These are phyloP conservation scores for Citrullus mucosospermus DNA, from an alignment of 306 rosid species.

Conservation along the genomic window DNA sequence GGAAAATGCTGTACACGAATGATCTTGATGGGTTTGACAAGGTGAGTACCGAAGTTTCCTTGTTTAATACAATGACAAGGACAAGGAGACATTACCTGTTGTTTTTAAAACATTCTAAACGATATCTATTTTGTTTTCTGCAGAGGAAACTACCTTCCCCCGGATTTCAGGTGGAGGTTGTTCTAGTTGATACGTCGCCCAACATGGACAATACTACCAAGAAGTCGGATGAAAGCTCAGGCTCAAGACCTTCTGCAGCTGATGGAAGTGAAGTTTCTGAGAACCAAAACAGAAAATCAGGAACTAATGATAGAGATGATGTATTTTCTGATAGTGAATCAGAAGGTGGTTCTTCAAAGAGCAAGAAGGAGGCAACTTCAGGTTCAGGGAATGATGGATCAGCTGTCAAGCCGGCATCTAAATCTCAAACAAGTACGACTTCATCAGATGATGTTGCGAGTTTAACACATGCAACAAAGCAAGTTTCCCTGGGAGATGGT, in stretches of 20 bases:
- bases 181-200: conserved; percentile 51
- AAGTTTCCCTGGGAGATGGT: conserved; percentile 49
- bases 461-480: conserved; percentile 43
- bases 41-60: conserved; percentile 22
- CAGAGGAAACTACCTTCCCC: conserved; percentile 96
- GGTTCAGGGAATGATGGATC: conserved; percentile 21
- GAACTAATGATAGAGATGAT: conserved; percentile 53
- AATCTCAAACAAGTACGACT: conserved; percentile 24
- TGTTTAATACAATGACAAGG: neutral
- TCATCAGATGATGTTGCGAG: conserved; percentile 36
- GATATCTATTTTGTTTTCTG: conserved; percentile 11
- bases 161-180: conserved; percentile 86
- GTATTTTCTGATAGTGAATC: conserved; percentile 82
- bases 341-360: conserved; percentile 51
- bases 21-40: conserved; percentile 96
- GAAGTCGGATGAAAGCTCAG: conserved; percentile 58
- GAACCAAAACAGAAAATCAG: conserved; percentile 25
- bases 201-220: conserved; percentile 27
- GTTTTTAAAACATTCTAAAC: neutral
- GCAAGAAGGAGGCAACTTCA: conserved; percentile 37
- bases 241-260: conserved; percentile 27
- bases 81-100: neutral
- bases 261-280: conserved; percentile 23
- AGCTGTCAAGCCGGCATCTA: conserved; percentile 21
- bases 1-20: conserved; percentile 53